Evolutionary conservation across 345 rosid species (phyloP).

Genomic region (Euphorbia peplus): DNA sequence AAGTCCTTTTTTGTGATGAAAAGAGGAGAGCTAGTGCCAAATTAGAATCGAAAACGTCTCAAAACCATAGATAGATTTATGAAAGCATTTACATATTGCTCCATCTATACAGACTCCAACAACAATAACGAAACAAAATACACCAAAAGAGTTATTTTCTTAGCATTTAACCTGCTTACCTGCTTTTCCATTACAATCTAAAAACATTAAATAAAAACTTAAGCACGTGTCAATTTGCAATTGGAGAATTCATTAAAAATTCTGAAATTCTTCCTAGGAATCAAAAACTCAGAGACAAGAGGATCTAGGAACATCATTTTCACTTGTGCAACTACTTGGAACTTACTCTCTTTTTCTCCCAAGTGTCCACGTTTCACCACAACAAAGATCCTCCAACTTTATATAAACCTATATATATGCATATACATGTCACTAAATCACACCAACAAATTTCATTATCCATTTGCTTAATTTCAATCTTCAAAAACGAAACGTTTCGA

Average conservation of each 20-base stretch:
- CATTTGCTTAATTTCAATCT: too few relatives aligned
- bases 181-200: background rate
- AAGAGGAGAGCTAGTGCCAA: too few relatives aligned
- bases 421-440: background rate
- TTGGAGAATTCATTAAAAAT: slow-evolving; percentile 1
- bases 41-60: too few relatives aligned
- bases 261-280: background rate
- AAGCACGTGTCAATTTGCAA: background rate
- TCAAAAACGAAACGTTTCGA: too few relatives aligned
- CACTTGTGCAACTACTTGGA: slow-evolving; percentile 40
- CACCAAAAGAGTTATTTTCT: too few relatives aligned
- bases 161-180: too few relatives aligned
- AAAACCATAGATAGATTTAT: too few relatives aligned
- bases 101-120: too few relatives aligned
- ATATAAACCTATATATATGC: slow-evolving; percentile 11
- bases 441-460: too few relatives aligned
- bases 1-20: too few relatives aligned
- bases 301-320: background rate
- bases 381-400: background rate
- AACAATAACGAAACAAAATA: too few relatives aligned
- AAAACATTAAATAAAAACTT: background rate
- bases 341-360: slow-evolving; percentile 27
- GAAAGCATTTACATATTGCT: too few relatives aligned
- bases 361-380: slow-evolving; percentile 1
- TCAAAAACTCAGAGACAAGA: slow-evolving; percentile 11